Base-by-base conservation (phyloP, 768 basidiomycete genomes). In the Leccinum truebloodii region DNA sequence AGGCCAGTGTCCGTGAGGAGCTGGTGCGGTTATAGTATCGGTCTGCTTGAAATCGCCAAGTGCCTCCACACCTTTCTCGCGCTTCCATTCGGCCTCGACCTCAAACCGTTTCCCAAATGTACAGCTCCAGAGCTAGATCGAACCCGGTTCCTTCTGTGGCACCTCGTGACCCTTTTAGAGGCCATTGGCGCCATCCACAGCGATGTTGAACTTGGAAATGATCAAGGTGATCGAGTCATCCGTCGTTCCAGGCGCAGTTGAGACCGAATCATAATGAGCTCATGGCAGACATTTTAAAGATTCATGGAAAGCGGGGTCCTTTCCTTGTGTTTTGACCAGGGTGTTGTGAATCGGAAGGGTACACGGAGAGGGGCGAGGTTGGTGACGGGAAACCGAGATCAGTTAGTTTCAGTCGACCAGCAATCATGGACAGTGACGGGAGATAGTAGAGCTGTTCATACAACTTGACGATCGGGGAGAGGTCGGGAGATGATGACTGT, bases 201-300 rank as follows among this genome's bases (percentile, higher is more conserved):
- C 61, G 22, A 86, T 77, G 34, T 65, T 66, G 58, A 82, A 82
- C 55, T 67, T 69, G 44, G 69, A 73, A 50, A 88, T 75, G 24
- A 92, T 70, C 1, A 90, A 73, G 0, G 86, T 87, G 5, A 91
- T 90, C 18, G 88, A 89, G 61, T 92, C 84, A 63, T 94, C 92
- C 2, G 89, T 90, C 6, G 85, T 86, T 1, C 92, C 92, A 1
- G 83, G 79, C 3, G 87, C 85, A 1, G 87, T 88, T 0, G 89
- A 88, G 5, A 91, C 90, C 0, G 90, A 91, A 73, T 92, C 90
- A 70, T 84, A 92, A 67, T 94, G 92, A 2, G 90, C 90, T 0
- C 89, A 91, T 61, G 93, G 86, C 13, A 94, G 71, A 2, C 89
- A 86, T n/a, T 77, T 85, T 4, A 78, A 77, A 24, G 61, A 71